Base-by-base conservation (phyloP, 2,329 filamentous ascomycete genomes). In the Hymenoscyphus fraxineus region DNA sequence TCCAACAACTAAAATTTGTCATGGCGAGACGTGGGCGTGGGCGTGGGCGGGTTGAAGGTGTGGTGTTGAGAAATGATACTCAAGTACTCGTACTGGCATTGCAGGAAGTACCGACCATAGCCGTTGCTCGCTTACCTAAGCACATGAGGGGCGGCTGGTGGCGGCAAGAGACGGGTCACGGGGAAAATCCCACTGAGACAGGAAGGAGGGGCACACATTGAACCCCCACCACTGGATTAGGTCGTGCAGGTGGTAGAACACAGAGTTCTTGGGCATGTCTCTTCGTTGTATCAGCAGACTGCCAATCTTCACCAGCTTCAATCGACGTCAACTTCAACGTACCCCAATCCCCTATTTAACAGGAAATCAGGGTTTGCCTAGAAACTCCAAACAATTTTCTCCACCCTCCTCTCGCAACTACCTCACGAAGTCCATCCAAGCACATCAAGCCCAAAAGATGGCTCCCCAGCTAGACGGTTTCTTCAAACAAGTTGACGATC, bases 401-500 rank as follows among this genome's bases (percentile, higher is more conserved):
- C 22, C 39, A 51, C n/a, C 35, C 15, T 16, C 44, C n/a, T 35
- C 56, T 12, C 63, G 66, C 59, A 65, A 58, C 38, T 74, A 75
- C 59, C 70, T 75, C n/a, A 72, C 70, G 38, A 64, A 70, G 39
- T 61, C 70, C 35, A 65, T 71, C 51, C 65, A 69, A 6, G 56
- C 65, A 22, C 85, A 88, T 72, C 86, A 88, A 82, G 82, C 84
- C 73, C 84, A 80, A 62, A 74, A 72, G 68, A 97, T 97, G 91
- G 92, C 92, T 64, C 92, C 93, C 67, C 87, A 96, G 78, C 87
- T 99, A 72, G 92, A 97, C 78, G 84, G 88, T 69, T 98, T 90
- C 83, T 98, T 97, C 84, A 88, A 92, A 80, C 88, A 97, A 85
- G 92, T 97, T 73, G 93, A 97, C 79, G 80, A 80, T 76, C 83